Evolutionary conservation across 768 basidiomycete genomes (phyloP), one percentile per base, ranked within the genome.

Genomic region (Erythrobasidium yunnanense): DNA sequence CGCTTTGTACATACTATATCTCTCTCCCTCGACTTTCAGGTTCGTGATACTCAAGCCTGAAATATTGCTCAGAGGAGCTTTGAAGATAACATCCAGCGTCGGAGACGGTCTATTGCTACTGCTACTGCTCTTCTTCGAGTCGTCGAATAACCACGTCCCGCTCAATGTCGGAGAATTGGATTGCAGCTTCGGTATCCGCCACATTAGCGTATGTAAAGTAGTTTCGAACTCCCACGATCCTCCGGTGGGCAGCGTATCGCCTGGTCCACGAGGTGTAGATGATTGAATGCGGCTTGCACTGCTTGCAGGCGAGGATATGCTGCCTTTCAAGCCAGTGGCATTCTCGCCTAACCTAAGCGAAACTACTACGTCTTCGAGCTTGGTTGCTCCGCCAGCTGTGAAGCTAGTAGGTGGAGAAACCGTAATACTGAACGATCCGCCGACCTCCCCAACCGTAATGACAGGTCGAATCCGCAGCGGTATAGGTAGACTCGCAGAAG

Each of bases 381-480:
- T 46, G 2, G 35, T 45, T 6, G 47, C 7, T 22, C 56, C 56
- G 27, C 56, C 56, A 33, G 56, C 25, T 38, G 25, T 22, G 4
- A 46, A 38, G 27, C 20, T 20, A 5, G 25, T 33, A 2, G 56
- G 25, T 8, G 56, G 56, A 20, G 35, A 34, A 23, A 58, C 25
- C 8, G 56, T 45, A 45, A 58, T 58, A 46, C 27, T 58, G 56
- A 58, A 58, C 22, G 56, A 58, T 20, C 56, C 56, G 32, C 56
- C 56, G 47, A 46, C 56, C 33, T 58, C 56, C 5, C 56, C 56
- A 15, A 46, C 22, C 27, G 56, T 58, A 33, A 58, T 46, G 7
- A 58, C 22, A 22, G 56, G 56, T 33, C 56, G 56, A 20, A 58
- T 33, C 3, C 56, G 56, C 22, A 58, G 23, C 13, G 56, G 56